Evolutionary conservation across 73 alveolate species (phyloP), one percentile per base, ranked within the genome.

Genomic region (Urostyla sp.): DNA sequence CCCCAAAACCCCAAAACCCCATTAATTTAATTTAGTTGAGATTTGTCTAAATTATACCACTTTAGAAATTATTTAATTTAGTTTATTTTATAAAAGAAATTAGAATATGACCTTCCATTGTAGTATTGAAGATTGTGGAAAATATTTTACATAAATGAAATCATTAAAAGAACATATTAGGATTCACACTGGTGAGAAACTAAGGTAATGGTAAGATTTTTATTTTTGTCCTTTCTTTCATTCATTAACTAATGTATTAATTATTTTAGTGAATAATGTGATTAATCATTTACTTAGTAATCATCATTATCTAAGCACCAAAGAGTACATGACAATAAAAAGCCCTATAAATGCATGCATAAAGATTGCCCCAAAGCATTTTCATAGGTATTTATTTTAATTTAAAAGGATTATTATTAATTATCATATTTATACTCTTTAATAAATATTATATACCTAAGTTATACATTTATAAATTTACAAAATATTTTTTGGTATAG

Each of bases 261-360:
- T n/a, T n/a, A n/a, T n/a, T 27, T 55, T 18, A 28, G 77, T 21
- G 21, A 6, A 15, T 4, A 27, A 5, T 55, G 72, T 23, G 72
- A 55, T 8, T 52, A 77, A 66, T 58, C 76, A 16, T 77, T 77
- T 43, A 58, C 88, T 20, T 59, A 77, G 48, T 77, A 77, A 69
- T n/a, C 55, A 31, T 21, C 59, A 45, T 72, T 77, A 4, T 72
- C 57, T 18, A 77, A 77, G 58, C 88, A 77, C 34, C 80, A 57
- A 15, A 77, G 88, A 45, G 88, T 77, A 5, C 88, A 77, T 30
- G 88, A 77, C 31, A 77, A 77, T 49, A 23, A 32, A 72, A 77
- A 59, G 46, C 88, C 88, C 3, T 77, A 77, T 40, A 45, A 11
- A 10, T 77, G 88, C 21, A 66, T 43, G 0, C 31, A n/a, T 20